These are phyloP conservation scores for Suillus subluteus DNA, from an alignment of 768 basidiomycete genomes.

Conservation along the genomic window DNA sequence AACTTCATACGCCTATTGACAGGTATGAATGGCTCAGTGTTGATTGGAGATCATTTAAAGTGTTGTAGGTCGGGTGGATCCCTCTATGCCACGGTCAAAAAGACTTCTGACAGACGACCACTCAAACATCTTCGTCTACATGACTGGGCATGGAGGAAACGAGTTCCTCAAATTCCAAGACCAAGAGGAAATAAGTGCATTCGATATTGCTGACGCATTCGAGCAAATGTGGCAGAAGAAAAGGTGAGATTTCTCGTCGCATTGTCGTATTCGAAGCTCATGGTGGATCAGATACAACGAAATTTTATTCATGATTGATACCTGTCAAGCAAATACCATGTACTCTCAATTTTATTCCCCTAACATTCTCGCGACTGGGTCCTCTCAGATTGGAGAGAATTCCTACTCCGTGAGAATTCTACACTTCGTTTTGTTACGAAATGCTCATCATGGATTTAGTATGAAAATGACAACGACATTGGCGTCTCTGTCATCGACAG, in stretches of 20 bases:
- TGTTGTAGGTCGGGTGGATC: constrained; percentile 73
- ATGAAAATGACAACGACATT: constrained; percentile 91
- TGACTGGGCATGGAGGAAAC: constrained; percentile 98
- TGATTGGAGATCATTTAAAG: neutral
- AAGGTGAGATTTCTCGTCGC: constrained; percentile 50
- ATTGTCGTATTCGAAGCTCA: neutral
- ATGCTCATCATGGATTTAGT: constrained; percentile 45
- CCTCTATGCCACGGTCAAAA: constrained; percentile 88
- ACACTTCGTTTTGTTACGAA: neutral
- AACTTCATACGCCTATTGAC: constrained; percentile 92
- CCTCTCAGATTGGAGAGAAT: constrained; percentile 81
- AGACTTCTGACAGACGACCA: constrained; percentile 88
- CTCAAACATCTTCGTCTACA: constrained; percentile 95
- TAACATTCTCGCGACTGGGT: constrained; percentile 90
- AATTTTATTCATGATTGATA: constrained; percentile 97
- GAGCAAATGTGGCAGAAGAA: constrained; percentile 99
- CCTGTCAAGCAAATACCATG: constrained; percentile 97
- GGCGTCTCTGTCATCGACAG: constrained; percentile 96
- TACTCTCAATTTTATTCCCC: constrained; percentile 93
- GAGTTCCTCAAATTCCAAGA: constrained; percentile 99
- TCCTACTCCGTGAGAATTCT: constrained; percentile 80
- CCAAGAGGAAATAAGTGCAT: constrained; percentile 96
- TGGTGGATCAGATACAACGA: constrained; percentile 76
- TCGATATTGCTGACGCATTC: constrained; percentile 96
- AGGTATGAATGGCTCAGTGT: constrained; percentile 50